Conservation (phyloP, 768 basidiomycete genomes). For the Brasilioporus rufonigricans region DNA sequence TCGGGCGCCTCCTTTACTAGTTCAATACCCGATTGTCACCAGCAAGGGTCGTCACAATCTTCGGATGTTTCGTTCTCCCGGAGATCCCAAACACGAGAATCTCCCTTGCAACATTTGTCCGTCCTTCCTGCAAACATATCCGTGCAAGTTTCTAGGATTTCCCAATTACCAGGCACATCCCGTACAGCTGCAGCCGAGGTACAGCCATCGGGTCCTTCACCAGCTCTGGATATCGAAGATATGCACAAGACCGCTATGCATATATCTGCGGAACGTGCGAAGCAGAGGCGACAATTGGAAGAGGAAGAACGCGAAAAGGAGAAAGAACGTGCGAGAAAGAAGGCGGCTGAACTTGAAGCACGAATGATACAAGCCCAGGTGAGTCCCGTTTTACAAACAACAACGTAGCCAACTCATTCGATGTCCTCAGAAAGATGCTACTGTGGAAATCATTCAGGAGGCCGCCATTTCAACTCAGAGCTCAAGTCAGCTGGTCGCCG, state of each 20-base stretch:
- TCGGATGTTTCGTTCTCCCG: conserved; percentile 19
- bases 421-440: conserved; percentile 35
- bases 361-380: conserved; percentile 45
- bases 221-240: conserved; percentile 53
- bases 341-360: conserved; percentile 74
- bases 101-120: conserved; percentile 36
- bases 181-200: conserved; percentile 41
- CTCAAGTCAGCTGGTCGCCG: conserved; percentile 1
- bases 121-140: conserved; percentile 18
- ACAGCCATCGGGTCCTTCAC: conserved; percentile 21
- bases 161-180: conserved; percentile 45
- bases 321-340: conserved; percentile 75
- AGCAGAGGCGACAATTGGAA: conserved; percentile 74
- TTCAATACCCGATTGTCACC: conserved; percentile 21
- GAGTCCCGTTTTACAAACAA: conserved; percentile 9
- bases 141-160: conserved; percentile 15
- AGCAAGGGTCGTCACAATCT: conserved; percentile 19
- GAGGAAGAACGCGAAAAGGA: conserved; percentile 81
- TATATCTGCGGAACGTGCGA: conserved; percentile 78
- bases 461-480: conserved; percentile 34
- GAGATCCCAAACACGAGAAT: conserved; percentile 45
- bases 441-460: conserved; percentile 45
- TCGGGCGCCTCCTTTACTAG: conserved; percentile 23
- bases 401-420: conserved; percentile 5
- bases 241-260: conserved; percentile 81